Evolutionary conservation across 305 asterid genomes (phyloP).

Genomic region (Solanum aculeatissimum): DNA sequence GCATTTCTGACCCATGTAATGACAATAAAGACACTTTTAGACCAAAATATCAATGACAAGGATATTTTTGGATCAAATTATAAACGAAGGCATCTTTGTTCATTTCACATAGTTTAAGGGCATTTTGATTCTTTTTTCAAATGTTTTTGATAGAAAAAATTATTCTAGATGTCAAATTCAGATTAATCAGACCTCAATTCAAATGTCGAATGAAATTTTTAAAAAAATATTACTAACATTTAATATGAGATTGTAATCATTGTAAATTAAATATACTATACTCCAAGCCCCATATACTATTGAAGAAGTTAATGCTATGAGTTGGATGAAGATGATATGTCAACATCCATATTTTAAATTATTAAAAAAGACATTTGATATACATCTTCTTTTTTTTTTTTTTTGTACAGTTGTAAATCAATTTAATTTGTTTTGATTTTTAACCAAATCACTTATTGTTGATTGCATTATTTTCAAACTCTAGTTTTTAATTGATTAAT

Average conservation of each 20-base stretch:
- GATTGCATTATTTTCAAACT: background rate
- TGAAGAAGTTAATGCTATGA: slow-evolving; percentile 8
- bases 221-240: background rate
- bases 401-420: background rate
- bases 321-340: slow-evolving; percentile 36
- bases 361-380: background rate
- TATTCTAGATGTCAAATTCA: background rate
- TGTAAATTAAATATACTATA: slow-evolving; percentile 4
- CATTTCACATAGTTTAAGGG: too few species aligned
- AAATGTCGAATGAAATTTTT: accelerated
- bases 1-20: too few species aligned
- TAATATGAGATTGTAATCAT: slow-evolving; percentile 6
- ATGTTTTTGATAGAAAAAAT: accelerated
- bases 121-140: too few species aligned
- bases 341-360: slow-evolving; percentile 18
- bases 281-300: background rate
- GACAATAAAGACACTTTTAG: too few species aligned
- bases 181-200: accelerated
- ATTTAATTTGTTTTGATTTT: background rate
- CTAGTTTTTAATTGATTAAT: background rate
- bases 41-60: too few species aligned
- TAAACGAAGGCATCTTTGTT: too few species aligned
- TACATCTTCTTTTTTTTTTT: background rate
- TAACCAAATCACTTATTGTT: background rate
- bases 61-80: too few species aligned